These are phyloP conservation scores for Castanea sativa DNA, from an alignment of 306 rosid species.

Conservation along the genomic window DNA sequence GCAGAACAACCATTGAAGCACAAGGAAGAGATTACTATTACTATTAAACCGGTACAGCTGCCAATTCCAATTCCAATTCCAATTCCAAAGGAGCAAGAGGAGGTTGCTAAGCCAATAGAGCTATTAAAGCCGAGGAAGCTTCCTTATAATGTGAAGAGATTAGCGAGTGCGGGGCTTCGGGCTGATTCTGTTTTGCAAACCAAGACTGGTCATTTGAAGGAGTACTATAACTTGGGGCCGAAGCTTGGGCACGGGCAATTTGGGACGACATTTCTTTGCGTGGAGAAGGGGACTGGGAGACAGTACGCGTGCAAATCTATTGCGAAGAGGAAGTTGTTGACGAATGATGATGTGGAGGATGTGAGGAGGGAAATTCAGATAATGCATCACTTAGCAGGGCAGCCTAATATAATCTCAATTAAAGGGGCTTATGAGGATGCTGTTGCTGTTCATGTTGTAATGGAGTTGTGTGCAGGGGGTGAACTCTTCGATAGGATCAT, in stretches of 20 bases:
- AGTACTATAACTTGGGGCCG: constrained; percentile 51
- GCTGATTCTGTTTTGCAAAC: constrained; percentile 58
- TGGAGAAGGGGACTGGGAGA: constrained; percentile 65
- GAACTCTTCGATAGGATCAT: constrained; percentile 86
- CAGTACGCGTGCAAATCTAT: constrained; percentile 87
- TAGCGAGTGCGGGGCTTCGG: constrained; percentile 63
- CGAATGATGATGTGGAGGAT: constrained; percentile 72
- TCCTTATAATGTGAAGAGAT: constrained; percentile 45
- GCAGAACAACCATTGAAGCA: neutral
- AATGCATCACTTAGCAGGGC: constrained; percentile 85
- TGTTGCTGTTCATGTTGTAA: constrained; percentile 79
- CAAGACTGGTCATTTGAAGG: constrained; percentile 64
- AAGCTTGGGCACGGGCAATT: constrained; percentile 87
- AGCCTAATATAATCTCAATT: constrained; percentile 50
- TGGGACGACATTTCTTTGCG: constrained; percentile 75
- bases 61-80: neutral
- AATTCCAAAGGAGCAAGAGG: constrained; percentile 9
- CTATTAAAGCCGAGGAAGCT: constrained; percentile 30
- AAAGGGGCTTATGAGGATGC: constrained; percentile 83
- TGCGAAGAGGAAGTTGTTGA: constrained; percentile 61
- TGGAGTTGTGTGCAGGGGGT: constrained; percentile 91
- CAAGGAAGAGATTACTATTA: constrained; percentile 14
- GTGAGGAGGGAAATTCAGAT: constrained; percentile 92
- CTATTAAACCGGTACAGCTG: neutral
- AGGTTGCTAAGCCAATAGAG: neutral